Conservation (phyloP, 768 basidiomycete species). For the Leccinum ochraceum region DNA sequence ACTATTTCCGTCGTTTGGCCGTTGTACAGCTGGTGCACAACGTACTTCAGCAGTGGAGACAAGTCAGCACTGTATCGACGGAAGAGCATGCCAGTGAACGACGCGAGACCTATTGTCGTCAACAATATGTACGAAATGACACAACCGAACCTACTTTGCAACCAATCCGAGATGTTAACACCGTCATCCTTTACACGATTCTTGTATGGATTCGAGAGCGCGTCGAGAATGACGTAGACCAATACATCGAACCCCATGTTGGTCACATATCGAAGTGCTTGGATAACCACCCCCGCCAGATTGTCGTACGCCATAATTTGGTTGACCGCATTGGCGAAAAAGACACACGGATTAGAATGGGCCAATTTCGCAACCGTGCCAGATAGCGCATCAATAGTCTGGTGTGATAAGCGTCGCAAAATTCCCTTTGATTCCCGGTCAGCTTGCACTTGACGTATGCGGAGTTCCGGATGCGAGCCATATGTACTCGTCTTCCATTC, state of each 20-base stretch:
- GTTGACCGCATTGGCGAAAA: slow-evolving; percentile 86
- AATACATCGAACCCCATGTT: slow-evolving; percentile 95
- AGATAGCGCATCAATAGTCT: slow-evolving; percentile 82
- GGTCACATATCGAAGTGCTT: slow-evolving; percentile 84
- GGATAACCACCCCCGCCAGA: slow-evolving; percentile 84
- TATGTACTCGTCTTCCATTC: slow-evolving; percentile 86
- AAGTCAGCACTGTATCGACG: slow-evolving; percentile 83
- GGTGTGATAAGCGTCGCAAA: slow-evolving; percentile 80
- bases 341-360: slow-evolving; percentile 90
- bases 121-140: slow-evolving; percentile 14
- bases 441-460: slow-evolving; percentile 77
- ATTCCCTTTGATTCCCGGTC: slow-evolving; percentile 89
- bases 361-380: slow-evolving; percentile 90
- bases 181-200: slow-evolving; percentile 89
- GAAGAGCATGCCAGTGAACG: slow-evolving; percentile 92
- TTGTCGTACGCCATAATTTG: slow-evolving; percentile 98
- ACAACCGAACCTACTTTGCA: slow-evolving; percentile 70
- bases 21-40: slow-evolving; percentile 86
- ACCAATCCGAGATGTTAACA: slow-evolving; percentile 87
- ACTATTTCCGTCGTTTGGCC: slow-evolving; percentile 86
- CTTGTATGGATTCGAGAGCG: slow-evolving; percentile 80
- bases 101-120: slow-evolving; percentile 70
- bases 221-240: slow-evolving; percentile 84
- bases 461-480: slow-evolving; percentile 74
- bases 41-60: slow-evolving; percentile 81